Conservation (phyloP, 2,329 filamentous ascomycete species). For the Aspergillus carbonarius region DNA sequence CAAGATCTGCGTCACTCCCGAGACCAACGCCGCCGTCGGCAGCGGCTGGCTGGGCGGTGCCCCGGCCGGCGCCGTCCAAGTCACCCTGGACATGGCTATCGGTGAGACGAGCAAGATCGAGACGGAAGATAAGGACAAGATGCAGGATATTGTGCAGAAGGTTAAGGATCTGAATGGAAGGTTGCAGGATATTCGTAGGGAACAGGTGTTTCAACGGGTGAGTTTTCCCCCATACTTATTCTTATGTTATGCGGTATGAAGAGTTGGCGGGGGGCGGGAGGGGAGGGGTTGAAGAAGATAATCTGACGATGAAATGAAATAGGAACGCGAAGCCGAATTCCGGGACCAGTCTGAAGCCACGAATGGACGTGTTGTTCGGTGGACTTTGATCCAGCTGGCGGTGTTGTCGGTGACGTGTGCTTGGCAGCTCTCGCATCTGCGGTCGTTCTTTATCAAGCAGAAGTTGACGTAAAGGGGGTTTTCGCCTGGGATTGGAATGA, state of each 20-base stretch:
- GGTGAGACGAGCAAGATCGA: constrained; percentile 93
- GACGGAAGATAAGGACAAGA: constrained; percentile 88
- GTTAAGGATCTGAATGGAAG: constrained; percentile 86
- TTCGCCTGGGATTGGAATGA: background rate
- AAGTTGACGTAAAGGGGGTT: constrained; percentile 74
- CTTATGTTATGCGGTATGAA: no score
- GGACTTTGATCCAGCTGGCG: constrained; percentile 86
- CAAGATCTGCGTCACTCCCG: constrained; percentile 90
- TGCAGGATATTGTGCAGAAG: constrained; percentile 82
- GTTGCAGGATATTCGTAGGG: constrained; percentile 82
- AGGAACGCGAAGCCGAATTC: constrained; percentile 98
- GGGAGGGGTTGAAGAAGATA: background rate
- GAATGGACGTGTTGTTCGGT: constrained; percentile 86
- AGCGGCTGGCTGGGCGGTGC: constrained; percentile 71
- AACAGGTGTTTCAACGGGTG: constrained; percentile 96
- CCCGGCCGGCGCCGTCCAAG: constrained; percentile 73
- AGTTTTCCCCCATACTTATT: constrained; percentile 22
- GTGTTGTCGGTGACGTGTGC: constrained; percentile 85
- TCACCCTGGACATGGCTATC: constrained; percentile 87
- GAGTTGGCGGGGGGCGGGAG: no score
- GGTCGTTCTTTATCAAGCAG: constrained; percentile 99
- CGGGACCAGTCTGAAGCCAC: constrained; percentile 94
- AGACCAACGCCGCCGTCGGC: constrained; percentile 64
- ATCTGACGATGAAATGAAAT: background rate
- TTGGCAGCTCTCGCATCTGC: constrained; percentile 94